These are phyloP conservation scores for Neurospora sp. DNA, from an alignment of 495 filamentous ascomycete genomes.

Conservation along the genomic window DNA sequence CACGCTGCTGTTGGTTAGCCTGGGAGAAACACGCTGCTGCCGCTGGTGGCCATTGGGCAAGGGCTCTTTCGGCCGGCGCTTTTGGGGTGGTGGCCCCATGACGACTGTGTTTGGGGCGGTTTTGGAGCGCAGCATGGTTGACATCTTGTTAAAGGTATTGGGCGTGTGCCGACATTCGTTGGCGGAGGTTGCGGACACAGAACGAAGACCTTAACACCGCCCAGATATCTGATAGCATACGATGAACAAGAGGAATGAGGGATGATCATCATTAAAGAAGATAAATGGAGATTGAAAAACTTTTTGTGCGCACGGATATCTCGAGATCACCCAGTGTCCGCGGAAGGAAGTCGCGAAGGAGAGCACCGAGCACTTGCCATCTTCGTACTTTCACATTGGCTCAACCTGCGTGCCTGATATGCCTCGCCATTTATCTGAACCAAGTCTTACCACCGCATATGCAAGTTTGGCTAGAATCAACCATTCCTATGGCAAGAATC, in stretches of 20 bases:
- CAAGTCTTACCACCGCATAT: neutral
- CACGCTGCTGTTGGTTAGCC: neutral
- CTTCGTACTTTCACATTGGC: neutral
- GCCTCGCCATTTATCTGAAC: neutral
- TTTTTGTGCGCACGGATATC: neutral
- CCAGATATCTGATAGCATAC: neutral
- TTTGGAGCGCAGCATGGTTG: neutral
- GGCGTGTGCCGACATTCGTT: neutral
- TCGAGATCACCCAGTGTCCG: neutral
- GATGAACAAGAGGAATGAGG: neutral
- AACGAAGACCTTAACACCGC: neutral
- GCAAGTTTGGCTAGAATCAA: neutral
- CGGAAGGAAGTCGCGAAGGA: neutral
- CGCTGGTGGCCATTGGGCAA: neutral
- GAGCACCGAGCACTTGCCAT: neutral
- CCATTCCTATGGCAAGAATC: neutral
- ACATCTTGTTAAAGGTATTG: neutral
- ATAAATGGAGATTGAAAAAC: neutral
- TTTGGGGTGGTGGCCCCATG: neutral
- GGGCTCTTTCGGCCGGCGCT: neutral
- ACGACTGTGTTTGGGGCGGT: neutral
- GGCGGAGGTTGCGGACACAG: neutral
- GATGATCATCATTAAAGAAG: neutral
- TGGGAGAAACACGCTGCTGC: neutral
- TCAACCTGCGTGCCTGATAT: neutral